Evolutionary conservation across 495 filamentous ascomycete genomes (phyloP).

Genomic region (Neurospora cerealis): DNA sequence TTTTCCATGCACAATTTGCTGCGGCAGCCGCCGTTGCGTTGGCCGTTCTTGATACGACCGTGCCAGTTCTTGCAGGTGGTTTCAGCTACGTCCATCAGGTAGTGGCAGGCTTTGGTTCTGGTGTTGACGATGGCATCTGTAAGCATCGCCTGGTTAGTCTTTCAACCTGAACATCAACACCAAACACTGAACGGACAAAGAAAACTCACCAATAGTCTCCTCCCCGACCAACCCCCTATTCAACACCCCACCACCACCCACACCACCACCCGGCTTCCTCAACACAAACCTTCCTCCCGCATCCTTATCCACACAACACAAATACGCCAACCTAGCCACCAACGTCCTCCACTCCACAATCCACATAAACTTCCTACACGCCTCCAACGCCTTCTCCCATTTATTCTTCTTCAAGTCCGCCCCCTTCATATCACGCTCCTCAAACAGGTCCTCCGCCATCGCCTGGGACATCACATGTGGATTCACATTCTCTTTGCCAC

Average conservation of each 20-base stretch:
- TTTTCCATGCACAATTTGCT: not conserved
- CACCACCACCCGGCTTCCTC: constrained; percentile 2
- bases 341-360: not conserved
- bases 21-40: not conserved
- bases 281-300: not conserved
- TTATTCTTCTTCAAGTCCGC: not conserved
- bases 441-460: not conserved
- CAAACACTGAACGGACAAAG: too few relatives aligned
- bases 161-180: too few relatives aligned
- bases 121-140: constrained; percentile 4
- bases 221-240: not conserved
- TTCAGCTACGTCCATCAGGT: not conserved
- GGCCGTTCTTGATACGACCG: not conserved
- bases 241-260: not conserved
- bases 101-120: not conserved
- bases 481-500: not conserved
- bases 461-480: not conserved
- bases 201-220: not conserved
- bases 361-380: constrained; percentile 4
- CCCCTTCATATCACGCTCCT: not conserved
- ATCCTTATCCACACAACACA: constrained; percentile 1
- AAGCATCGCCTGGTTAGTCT: too few relatives aligned
- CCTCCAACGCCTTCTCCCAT: constrained; percentile 1
- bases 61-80: not conserved
- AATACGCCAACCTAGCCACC: constrained; percentile 3